phyloP scores from a whole-genome alignment of 257 asterid genomes.

The Plantago elongata region DNA sequence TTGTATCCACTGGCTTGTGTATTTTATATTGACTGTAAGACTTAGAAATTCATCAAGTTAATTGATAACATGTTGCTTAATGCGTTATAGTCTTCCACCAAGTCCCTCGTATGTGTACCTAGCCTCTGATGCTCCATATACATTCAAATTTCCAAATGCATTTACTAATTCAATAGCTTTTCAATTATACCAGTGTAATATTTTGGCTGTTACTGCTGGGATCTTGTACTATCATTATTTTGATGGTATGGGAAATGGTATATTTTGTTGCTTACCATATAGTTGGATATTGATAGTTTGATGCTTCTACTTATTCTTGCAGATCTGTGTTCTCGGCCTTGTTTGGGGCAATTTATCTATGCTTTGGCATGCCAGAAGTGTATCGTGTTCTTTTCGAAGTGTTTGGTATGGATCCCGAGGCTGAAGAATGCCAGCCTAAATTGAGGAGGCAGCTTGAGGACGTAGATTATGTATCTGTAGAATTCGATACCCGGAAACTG shows the following conservation, averaged over 20 bases:
- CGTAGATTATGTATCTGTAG: constrained; percentile 87
- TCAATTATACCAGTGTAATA: background rate
- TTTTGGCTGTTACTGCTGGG: background rate
- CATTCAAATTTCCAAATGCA: constrained; percentile 10
- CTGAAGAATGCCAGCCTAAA: constrained; percentile 96
- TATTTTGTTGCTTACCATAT: no score
- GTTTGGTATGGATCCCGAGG: constrained; percentile 93
- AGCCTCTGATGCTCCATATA: background rate
- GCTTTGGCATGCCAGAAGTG: constrained; percentile 98
- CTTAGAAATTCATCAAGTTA: background rate
- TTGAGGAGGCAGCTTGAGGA: constrained; percentile 93
- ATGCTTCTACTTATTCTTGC: constrained; percentile 10
- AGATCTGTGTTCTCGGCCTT: constrained; percentile 98
- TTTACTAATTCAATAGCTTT: constrained; percentile 3
- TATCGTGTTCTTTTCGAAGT: constrained; percentile 95
- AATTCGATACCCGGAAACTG: constrained; percentile 72
- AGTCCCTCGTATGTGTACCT: background rate
- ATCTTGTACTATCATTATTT: no score
- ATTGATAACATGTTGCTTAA: background rate
- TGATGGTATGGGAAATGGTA: no score
- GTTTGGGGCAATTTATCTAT: constrained; percentile 95
- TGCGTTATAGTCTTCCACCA: background rate
- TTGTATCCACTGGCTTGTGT: no score
- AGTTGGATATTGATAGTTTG: no score
- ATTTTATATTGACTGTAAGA: no score